Conservation (phyloP, 2,329 filamentous ascomycete genomes). For the Clonostachys sp. region DNA sequence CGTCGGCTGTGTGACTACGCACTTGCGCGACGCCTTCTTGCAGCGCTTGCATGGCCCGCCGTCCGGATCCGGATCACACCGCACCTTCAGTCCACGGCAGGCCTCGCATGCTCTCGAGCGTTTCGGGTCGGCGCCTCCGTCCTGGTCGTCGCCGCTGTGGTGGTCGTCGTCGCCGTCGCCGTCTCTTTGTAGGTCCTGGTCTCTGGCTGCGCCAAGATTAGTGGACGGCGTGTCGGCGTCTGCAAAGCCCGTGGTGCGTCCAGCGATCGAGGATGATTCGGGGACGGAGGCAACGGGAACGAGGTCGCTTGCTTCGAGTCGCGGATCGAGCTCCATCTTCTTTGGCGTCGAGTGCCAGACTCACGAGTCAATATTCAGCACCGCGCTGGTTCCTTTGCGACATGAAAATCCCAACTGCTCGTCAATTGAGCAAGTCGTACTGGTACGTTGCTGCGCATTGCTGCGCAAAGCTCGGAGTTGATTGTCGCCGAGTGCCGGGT, state of each 20-base stretch:
- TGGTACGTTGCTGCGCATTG: neutral
- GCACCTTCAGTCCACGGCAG: constrained; percentile 73
- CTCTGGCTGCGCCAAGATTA: neutral
- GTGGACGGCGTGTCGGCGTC: constrained; percentile 2
- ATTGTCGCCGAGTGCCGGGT: too few relatives aligned
- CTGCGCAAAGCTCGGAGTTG: too few relatives aligned
- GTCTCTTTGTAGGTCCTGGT: neutral
- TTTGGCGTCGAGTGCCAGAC: too few relatives aligned
- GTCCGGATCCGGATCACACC: constrained; percentile 71
- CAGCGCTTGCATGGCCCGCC: constrained; percentile 71
- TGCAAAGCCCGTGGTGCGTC: neutral
- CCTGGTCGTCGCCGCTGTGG: constrained; percentile 4
- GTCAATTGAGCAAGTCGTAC: too few relatives aligned
- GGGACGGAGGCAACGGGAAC: neutral
- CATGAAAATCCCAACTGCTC: too few relatives aligned
- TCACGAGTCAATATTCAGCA: too few relatives aligned
- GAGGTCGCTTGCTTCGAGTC: constrained; percentile 8
- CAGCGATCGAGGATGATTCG: constrained; percentile 2
- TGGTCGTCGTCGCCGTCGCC: neutral
- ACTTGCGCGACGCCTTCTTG: constrained; percentile 72
- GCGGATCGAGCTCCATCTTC: constrained; percentile 25
- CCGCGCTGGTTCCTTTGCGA: too few relatives aligned
- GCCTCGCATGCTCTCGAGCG: constrained; percentile 71
- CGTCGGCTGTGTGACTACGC: constrained; percentile 69
- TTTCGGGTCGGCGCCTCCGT: constrained; percentile 46